Conservation (phyloP, 2,329 filamentous ascomycete genomes). For the Phialophora expanda region DNA sequence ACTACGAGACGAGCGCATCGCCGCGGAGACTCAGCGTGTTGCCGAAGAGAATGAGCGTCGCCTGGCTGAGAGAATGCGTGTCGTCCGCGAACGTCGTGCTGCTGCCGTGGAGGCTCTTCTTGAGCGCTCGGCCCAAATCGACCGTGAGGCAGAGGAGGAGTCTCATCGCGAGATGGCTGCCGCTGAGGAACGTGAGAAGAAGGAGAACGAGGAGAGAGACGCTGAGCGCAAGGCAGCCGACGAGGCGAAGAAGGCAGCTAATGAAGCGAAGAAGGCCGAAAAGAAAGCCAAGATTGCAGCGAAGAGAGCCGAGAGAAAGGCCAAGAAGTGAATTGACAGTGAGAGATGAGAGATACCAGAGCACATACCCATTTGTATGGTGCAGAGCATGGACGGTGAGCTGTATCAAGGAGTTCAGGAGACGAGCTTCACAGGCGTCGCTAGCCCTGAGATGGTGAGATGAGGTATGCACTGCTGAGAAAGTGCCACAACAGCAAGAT, state of each 20-base stretch:
- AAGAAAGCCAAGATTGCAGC: conserved; percentile 4
- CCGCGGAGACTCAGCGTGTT: not conserved
- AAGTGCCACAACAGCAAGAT: too few species aligned
- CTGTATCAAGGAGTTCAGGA: not conserved
- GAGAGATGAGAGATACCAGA: not conserved
- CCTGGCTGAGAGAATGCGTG: not conserved
- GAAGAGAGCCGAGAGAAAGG: not conserved
- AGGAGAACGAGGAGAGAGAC: conserved; percentile 1
- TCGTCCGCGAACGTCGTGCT: not conserved
- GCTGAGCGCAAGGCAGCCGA: not conserved
- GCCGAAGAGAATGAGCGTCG: not conserved
- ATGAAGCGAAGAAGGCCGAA: not conserved
- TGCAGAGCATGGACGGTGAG: not conserved
- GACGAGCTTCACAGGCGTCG: not conserved
- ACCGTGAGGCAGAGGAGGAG: not conserved
- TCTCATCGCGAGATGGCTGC: not conserved
- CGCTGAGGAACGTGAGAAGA: not conserved
- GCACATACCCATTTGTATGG: not conserved
- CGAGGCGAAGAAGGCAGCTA: conserved; percentile 1
- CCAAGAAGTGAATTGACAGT: conserved; percentile 1
- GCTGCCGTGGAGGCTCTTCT: not conserved
- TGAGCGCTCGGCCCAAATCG: not conserved
- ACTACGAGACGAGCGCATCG: not conserved
- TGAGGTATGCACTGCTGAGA: not conserved
- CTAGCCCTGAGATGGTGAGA: not conserved